Percentiles rank a stretch among this genome's conserved stretches.
These are phyloP conservation scores for Nothomitra cinnamomea DNA, from an alignment of 2,329 filamentous ascomycete genomes.

Conservation along the genomic window DNA sequence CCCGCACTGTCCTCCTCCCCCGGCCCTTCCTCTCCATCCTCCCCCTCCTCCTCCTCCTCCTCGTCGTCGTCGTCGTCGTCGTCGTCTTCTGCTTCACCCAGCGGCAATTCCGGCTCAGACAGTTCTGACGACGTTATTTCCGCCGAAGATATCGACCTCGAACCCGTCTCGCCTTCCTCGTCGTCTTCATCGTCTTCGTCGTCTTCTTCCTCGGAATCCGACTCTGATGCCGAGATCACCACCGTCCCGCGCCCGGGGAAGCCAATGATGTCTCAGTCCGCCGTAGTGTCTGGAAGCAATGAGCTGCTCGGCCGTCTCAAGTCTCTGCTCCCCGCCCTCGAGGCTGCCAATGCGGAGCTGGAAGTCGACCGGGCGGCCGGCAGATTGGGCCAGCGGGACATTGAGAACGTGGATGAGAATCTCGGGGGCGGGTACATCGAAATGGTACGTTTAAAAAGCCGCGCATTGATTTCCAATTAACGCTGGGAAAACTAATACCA, in stretches of 20 bases:
- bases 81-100: neutral
- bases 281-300: neutral
- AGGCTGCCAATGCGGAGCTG: slow-evolving; percentile 26
- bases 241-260: slow-evolving; percentile 3
- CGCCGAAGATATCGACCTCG: neutral
- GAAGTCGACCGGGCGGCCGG: slow-evolving; percentile 23
- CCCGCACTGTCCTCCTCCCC: neutral
- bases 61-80: neutral
- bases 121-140: neutral
- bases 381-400: slow-evolving; percentile 19
- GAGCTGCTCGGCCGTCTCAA: slow-evolving; percentile 11
- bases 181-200: neutral
- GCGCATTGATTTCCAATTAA: neutral
- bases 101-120: neutral
- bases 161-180: neutral
- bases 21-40: neutral
- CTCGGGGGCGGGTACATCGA: slow-evolving; percentile 20
- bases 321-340: slow-evolving; percentile 26
- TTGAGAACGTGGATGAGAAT: slow-evolving; percentile 17
- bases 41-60: no score
- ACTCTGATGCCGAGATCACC: slow-evolving; percentile 1
- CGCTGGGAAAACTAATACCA: slow-evolving; percentile 5
- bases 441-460: slow-evolving; percentile 18
- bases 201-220: neutral
- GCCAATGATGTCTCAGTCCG: neutral